Evolutionary conservation across 2,329 filamentous ascomycete species (phyloP), one percentile per base, ranked within the genome.

Genomic region (Stachybotrys chlorohalonatus): DNA sequence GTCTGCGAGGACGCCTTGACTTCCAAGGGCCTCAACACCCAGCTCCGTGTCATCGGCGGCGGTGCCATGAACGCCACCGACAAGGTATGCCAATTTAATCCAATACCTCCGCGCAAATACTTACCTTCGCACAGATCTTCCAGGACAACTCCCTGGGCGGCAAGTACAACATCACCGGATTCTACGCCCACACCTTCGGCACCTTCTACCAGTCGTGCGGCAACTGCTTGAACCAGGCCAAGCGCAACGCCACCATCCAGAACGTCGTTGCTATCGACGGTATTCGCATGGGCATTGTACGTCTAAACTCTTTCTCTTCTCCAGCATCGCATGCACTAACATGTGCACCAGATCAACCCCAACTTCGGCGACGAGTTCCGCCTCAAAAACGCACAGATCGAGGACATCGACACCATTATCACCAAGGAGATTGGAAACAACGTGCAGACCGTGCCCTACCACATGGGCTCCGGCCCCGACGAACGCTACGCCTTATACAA

Each of bases 121-220:
- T 56, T 9, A 56, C 32, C 32, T 2, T 1, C 5, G 1, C 1
- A 11, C 6, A 66, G 64, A 66, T 66, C 53, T 66, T 66, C 47
- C 63, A 66, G 51, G 64, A 66, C 3, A 66, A 66, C 54, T 66
- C 64, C 0, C 60, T 66, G 0, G 64, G 64, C 2, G 64, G 64
- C 42, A 66, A 66, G 57, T 66, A 66, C 51, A 66, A 66, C 51
- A 66, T 66, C 51, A 66, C 64, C 0, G 64, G 62, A 52, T 68
- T 66, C 30, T 66, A 64, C 49, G 64, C 64, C 1, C 57, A 66
- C 42, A 55, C 56, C 2, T 66, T 66, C 9, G 64, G 64, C 13
- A 66, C 64, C 0, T 65, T 66, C 31, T 66, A 66, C 15, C 64
- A 66, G 30, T 64, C 60, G 0, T 66, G 64, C 6, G 64, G 64